phyloP scores from a whole-genome alignment of 176 grass and related monocot species.

The Avena insularis region DNA sequence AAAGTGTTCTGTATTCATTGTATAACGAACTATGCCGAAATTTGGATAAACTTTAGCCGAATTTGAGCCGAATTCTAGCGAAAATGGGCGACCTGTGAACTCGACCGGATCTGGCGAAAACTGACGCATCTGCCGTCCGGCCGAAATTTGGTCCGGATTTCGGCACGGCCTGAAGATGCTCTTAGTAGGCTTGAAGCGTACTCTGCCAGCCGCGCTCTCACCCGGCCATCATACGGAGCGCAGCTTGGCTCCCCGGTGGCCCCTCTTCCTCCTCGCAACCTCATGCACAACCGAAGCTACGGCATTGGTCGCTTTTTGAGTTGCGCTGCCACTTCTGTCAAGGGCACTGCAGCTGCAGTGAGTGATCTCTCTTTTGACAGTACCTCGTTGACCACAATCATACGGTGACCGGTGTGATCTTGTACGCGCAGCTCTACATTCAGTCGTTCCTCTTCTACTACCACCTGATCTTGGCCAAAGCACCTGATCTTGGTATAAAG shows the following conservation, averaged over 20 bases:
- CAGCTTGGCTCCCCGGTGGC: neutral
- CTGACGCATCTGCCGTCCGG: too few relatives aligned
- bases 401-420: neutral
- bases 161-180: too few relatives aligned
- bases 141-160: too few relatives aligned
- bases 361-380: neutral
- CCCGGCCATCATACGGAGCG: neutral
- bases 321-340: slow-evolving; percentile 23
- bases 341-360: slow-evolving; percentile 2
- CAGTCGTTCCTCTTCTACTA: neutral
- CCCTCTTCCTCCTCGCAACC: neutral
- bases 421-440: neutral
- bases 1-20: too few relatives aligned
- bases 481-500: neutral
- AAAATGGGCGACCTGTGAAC: too few relatives aligned
- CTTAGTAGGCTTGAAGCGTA: neutral
- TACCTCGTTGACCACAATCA: neutral
- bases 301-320: slow-evolving; percentile 32
- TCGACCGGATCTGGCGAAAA: too few relatives aligned
- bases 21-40: too few relatives aligned
- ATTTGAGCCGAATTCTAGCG: too few relatives aligned
- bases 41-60: too few relatives aligned
- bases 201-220: neutral
- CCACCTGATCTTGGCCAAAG: neutral
- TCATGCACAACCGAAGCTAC: neutral